phyloP scores from a whole-genome alignment of 805 yeast genomes.

The Scheffersomyces ergatensis region DNA sequence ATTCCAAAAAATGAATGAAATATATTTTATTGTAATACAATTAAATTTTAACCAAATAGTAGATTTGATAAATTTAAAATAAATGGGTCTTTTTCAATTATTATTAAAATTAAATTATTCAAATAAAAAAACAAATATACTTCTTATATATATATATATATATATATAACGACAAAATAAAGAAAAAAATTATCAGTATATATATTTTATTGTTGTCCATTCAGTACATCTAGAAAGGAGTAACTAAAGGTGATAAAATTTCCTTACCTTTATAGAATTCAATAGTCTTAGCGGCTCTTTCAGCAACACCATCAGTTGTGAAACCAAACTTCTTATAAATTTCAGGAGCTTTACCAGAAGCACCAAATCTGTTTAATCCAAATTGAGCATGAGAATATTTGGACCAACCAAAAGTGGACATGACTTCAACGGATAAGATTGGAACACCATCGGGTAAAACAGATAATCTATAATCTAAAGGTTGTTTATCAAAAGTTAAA shows the following conservation, averaged over 20 bases:
- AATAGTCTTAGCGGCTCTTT: slow-evolving; percentile 76
- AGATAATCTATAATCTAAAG: slow-evolving; percentile 73
- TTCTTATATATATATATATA: no score
- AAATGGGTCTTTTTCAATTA: no score
- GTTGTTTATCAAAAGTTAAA: slow-evolving; percentile 83
- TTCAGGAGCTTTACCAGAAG: slow-evolving; percentile 84
- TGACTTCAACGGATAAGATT: slow-evolving; percentile 88
- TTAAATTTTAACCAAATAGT: no score
- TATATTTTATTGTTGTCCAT: no score
- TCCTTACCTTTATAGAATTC: slow-evolving; percentile 78
- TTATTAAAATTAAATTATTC: no score
- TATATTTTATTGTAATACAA: no score
- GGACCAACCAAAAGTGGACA: slow-evolving; percentile 89
- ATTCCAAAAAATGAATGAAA: no score
- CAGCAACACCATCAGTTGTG: slow-evolving; percentile 89
- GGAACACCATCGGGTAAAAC: slow-evolving; percentile 96
- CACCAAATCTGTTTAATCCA: slow-evolving; percentile 95
- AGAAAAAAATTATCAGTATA: no score
- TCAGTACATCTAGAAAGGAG: slow-evolving; percentile 57
- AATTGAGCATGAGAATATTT: slow-evolving; percentile 95
- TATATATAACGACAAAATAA: no score
- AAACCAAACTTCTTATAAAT: slow-evolving; percentile 84
- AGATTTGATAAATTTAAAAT: no score
- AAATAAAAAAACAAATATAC: no score
- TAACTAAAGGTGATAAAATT: slow-evolving; percentile 72